phyloP scores from a whole-genome alignment of 2,329 filamentous ascomycete genomes.

The Ilyonectria robusta region DNA sequence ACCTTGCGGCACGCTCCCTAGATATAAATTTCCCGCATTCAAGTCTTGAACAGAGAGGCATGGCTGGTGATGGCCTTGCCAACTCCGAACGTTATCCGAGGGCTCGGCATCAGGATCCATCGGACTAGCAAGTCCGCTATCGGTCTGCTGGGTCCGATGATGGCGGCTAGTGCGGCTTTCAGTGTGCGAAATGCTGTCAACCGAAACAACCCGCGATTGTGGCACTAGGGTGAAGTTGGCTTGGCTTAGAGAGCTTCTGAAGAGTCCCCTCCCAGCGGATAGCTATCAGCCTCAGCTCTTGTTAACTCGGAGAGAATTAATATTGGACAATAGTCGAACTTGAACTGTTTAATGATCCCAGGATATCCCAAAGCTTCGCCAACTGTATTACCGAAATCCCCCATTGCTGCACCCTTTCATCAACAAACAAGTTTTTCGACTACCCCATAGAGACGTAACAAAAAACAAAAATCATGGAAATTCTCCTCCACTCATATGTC shows the following conservation, averaged over 20 bases:
- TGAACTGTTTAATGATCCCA: no score
- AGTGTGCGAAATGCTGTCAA: neutral
- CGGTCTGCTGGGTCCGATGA: neutral
- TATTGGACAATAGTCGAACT: no score
- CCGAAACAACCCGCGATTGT: neutral
- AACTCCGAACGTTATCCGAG: neutral
- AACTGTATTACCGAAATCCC: no score
- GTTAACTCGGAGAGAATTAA: no score
- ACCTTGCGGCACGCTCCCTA: neutral
- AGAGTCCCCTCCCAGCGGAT: no score
- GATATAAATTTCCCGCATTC: neutral
- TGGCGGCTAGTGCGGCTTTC: neutral
- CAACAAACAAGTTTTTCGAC: no score
- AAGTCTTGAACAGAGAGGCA: neutral
- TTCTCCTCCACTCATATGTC: neutral
- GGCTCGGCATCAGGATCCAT: neutral
- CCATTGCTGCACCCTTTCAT: no score
- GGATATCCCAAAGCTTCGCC: no score
- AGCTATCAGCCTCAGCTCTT: no score
- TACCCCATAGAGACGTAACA: no score
- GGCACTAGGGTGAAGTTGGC: constrained; percentile 4
- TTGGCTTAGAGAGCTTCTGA: neutral
- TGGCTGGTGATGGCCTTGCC: neutral
- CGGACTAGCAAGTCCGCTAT: constrained; percentile 6
- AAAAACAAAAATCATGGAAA: neutral